Evolutionary conservation across 257 asterid species (phyloP), one percentile per base, ranked within the genome.

Genomic region (Ligustrum vulgare): DNA sequence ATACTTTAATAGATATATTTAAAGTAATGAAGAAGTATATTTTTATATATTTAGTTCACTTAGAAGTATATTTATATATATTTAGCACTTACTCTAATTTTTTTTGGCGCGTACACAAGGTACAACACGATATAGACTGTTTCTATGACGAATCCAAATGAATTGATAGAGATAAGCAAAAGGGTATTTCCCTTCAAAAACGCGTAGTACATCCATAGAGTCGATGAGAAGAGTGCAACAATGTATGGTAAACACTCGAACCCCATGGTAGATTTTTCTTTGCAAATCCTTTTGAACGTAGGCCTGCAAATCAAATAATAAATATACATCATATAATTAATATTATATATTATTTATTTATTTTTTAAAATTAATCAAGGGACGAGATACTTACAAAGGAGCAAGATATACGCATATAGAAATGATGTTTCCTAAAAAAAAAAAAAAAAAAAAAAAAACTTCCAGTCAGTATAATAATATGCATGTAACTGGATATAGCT

Each of bases 171-270:
- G 81, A 93, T 78, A 62, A 93, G 85, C 41, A 93, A 85, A 6
- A 79, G 62, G 0, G 90, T 77, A 23, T 82, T 72, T 68, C 43
- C 33, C 74, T 93, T 89, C 37, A 88, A 84, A 8, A 91, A 75
- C 1, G 98, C 98, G 9, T 93, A 93, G 76, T 93, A 91, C 68
- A 93, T 82, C 97, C 97, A 93, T 2, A 93, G 83, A 83, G 82
- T 72, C n/a, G 97, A 89, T 4, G 96, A 85, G 75, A 91, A 93
- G 8, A 93, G 77, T 25, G 91, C 92, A 31, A 93, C 85, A 63
- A 89, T 84, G 51, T 93, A 93, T 4, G 97, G 97, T 13, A 88
- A 39, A 1, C 91, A 84, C 65, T 89, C 91, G 36, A 78, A 93
- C 0, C 96, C 98, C 78, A 86, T 86, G 5, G 97, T 93, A 5